Evolutionary conservation across 2,329 filamentous ascomycete species (phyloP).

Genomic region (Raffaelea arxii): DNA sequence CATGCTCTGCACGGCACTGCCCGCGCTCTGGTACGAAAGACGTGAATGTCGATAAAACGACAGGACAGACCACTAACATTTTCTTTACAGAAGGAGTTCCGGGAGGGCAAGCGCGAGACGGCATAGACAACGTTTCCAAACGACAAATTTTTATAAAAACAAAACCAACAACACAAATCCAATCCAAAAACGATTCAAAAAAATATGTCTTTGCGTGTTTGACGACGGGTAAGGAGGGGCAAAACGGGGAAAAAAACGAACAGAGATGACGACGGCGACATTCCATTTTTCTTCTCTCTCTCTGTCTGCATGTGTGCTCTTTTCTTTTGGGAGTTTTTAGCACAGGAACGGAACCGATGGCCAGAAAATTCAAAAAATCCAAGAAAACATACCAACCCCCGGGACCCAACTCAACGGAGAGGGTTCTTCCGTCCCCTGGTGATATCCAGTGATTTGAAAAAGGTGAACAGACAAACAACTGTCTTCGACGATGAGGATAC

Average conservation of each 20-base stretch:
- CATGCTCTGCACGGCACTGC: conserved; percentile 98
- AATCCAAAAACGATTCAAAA: no score
- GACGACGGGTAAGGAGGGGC: background rate
- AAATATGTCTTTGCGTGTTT: background rate
- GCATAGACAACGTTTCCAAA: conserved; percentile 17
- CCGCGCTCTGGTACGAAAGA: conserved; percentile 76
- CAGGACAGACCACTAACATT: conserved; percentile 16
- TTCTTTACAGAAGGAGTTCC: conserved; percentile 82
- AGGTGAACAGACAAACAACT: no score
- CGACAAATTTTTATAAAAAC: no score
- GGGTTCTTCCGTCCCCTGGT: no score
- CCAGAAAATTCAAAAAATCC: conserved; percentile 2
- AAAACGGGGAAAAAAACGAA: conserved; percentile 5
- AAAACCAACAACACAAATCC: no score
- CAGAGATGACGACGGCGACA: conserved; percentile 1
- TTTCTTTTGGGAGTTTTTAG: conserved; percentile 3
- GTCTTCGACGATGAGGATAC: background rate
- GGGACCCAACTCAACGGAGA: no score
- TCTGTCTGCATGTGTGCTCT: conserved; percentile 11
- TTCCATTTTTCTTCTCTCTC: conserved; percentile 5
- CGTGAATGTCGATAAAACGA: conserved; percentile 1
- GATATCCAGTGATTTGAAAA: no score
- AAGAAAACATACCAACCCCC: conserved; percentile 4
- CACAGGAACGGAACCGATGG: conserved; percentile 8
- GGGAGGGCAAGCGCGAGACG: conserved; percentile 55